A percentile compares a stretch with the other conserved stretches of the same genome.
Evolutionary conservation across 1,139 yeast genomes (phyloP).

Genomic region (Taphrina communis): DNA sequence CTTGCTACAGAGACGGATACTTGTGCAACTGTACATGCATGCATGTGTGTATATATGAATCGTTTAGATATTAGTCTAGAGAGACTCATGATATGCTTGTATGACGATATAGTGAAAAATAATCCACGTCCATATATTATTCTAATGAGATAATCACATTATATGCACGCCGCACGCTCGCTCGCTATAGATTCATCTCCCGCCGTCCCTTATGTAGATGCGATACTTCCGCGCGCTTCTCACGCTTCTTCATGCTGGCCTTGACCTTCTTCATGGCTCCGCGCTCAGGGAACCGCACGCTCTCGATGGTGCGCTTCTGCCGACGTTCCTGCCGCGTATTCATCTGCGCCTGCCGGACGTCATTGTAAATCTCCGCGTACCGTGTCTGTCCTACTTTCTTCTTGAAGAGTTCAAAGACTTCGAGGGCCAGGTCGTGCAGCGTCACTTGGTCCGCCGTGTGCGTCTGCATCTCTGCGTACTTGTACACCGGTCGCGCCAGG

Average conservation of each 20-base stretch:
- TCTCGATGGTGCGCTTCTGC: conserved; percentile 75
- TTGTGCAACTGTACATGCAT: too few species aligned
- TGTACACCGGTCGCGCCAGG: conserved; percentile 49
- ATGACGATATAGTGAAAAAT: too few species aligned
- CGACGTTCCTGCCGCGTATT: conserved; percentile 76
- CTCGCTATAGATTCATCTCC: not conserved
- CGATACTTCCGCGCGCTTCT: conserved; percentile 31
- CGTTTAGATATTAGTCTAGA: too few species aligned
- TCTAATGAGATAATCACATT: too few species aligned
- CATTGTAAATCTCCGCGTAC: conserved; percentile 68
- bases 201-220: conserved; percentile 12
- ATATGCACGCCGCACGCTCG: not conserved
- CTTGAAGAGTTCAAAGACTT: conserved; percentile 73
- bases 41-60: too few species aligned
- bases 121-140: too few species aligned
- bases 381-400: conserved; percentile 73
- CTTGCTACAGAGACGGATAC: too few species aligned
- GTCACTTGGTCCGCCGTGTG: conserved; percentile 21
- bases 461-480: conserved; percentile 41
- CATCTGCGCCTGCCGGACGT: conserved; percentile 65
- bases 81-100: too few species aligned
- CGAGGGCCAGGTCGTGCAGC: conserved; percentile 65
- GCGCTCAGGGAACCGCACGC: conserved; percentile 77
- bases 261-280: conserved; percentile 70
- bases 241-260: conserved; percentile 36